phyloP scores from a whole-genome alignment of 208 protist species.

The Hexamita inflata region DNA sequence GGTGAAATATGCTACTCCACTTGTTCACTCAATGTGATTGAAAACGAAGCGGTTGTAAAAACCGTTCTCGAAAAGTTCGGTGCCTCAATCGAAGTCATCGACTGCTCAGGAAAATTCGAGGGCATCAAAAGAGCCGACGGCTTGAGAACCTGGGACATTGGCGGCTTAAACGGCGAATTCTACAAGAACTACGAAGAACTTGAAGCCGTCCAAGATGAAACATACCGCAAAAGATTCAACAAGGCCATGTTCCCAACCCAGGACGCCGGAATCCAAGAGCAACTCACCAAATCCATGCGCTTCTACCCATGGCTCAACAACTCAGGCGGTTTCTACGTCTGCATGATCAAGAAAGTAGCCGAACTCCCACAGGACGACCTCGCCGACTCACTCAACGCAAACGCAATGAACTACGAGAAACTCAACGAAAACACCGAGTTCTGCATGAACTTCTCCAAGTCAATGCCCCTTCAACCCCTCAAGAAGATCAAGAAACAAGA shows the following conservation, averaged over 20 bases:
- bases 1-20: constrained; percentile 95
- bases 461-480: not conserved
- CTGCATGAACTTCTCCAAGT: not conserved
- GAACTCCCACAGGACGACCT: not conserved
- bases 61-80: not conserved
- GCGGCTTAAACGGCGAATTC: not conserved
- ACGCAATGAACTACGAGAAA: too few relatives aligned
- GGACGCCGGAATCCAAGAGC: not conserved
- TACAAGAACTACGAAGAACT: not conserved
- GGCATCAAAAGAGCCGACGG: not conserved
- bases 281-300: not conserved
- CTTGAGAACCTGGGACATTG: not conserved
- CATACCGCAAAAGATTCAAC: not conserved
- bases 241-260: constrained; percentile 1
- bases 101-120: not conserved
- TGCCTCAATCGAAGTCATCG: not conserved
- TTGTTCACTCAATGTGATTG: constrained; percentile 81
- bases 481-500: not conserved
- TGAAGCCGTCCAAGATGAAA: not conserved
- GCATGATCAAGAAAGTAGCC: not conserved
- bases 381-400: too few relatives aligned
- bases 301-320: constrained; percentile 13
- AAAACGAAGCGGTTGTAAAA: constrained; percentile 85
- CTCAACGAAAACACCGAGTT: too few relatives aligned
- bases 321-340: constrained; percentile 16